Base-by-base conservation (phyloP, 1,284 basidiomycete genomes). In the Agroathelia rolfsii region DNA sequence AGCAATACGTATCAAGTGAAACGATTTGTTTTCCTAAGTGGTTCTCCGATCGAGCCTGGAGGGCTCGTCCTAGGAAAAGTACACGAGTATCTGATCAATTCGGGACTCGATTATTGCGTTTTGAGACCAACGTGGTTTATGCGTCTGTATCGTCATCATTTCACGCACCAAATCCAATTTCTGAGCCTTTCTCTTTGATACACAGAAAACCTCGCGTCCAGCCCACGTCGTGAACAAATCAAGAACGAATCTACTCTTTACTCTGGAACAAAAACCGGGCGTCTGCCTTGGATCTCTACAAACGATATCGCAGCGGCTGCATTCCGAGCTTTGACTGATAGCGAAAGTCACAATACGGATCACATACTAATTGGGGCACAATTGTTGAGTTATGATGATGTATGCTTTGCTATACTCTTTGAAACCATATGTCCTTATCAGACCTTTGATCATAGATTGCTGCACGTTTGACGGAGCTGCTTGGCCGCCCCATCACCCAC, bases 231-330 rank as follows among this genome's bases (percentile, higher is more conserved):
- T n/a, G n/a, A n/a, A n/a, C n/a, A n/a, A n/a, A 48, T 55, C 22
- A 34, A 40, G n/a, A 37, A 41, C 5, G 12, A 44, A 2, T 26
- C 46, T 25, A 35, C 37, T 13, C 37, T 53, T 6, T 34, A 36
- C 12, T 45, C 46, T 5, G 38, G 34, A 2, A 37, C 45, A 6
- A 30, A 37, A 9, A 43, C 49, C 17, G 53, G 52, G 3, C 37
- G 41, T 11, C 38, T 52, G 14, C 43, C 51, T 1, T 49, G 48
- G 27, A 39, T 56, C 10, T 39, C 47, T 4, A 41, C 38, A 1
- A 43, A 47, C 6, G 53, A 56, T 18, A 50, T 56, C 14, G 50
- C 52, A 3, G 32, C 47, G 13, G 36, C 43, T 6, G 52, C 47
- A 6, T 46, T 46, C 35, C 40, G 44, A 3, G 46, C 44, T 11